These are phyloP conservation scores for Starmerella gropengiesseri DNA, from an alignment of 805 yeast genomes.

Conservation along the genomic window DNA sequence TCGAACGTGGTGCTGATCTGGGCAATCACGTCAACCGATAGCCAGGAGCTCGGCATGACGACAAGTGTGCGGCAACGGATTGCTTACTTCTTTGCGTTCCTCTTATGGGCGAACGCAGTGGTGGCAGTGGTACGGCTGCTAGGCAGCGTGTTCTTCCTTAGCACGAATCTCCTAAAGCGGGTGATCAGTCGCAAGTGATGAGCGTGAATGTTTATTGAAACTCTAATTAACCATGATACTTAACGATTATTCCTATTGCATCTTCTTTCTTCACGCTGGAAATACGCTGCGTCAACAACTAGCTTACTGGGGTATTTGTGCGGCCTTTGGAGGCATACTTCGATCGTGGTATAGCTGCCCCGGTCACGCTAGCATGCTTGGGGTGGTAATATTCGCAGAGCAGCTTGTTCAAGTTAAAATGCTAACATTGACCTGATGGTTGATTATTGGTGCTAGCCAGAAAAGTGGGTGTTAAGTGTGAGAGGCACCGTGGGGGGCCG, in stretches of 20 bases:
- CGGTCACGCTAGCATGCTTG: no score
- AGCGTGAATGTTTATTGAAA: background rate
- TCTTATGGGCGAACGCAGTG: conserved; percentile 53
- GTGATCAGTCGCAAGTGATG: conserved; percentile 18
- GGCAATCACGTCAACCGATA: conserved; percentile 31
- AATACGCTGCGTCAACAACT: no score
- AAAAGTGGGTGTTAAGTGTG: no score
- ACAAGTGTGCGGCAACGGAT: conserved; percentile 32
- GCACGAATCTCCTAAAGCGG: conserved; percentile 18
- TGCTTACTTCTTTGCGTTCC: conserved; percentile 35
- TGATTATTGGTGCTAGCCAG: no score
- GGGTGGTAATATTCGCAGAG: no score
- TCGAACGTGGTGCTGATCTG: conserved; percentile 32
- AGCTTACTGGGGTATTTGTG: no score
- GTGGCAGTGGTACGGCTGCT: conserved; percentile 47
- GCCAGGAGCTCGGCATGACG: conserved; percentile 30
- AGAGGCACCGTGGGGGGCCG: no score
- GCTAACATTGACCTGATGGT: no score
- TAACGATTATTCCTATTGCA: background rate
- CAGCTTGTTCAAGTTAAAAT: no score
- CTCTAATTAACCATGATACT: background rate
- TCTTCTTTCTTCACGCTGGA: no score
- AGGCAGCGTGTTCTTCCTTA: conserved; percentile 43
- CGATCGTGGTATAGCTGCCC: no score
- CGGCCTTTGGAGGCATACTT: no score